These are phyloP conservation scores for Evernia prunastri DNA, from an alignment of 495 filamentous ascomycete genomes.

Conservation along the genomic window DNA sequence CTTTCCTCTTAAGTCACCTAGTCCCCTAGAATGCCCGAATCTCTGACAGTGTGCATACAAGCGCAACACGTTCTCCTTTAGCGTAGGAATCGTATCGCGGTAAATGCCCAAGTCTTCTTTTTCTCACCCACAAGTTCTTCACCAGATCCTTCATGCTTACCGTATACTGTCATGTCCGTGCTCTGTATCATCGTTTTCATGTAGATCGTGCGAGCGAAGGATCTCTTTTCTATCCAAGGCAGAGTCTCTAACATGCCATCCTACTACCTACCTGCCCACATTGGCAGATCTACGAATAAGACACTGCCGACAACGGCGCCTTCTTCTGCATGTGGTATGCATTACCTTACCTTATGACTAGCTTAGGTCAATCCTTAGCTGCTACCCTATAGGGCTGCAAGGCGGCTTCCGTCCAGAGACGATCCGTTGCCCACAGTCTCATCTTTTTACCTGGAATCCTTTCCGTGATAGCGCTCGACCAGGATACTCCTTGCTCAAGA, in stretches of 20 bases:
- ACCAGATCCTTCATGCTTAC: constrained; percentile 13
- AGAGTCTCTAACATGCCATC: not conserved
- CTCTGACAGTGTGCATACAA: constrained; percentile 18
- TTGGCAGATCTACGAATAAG: constrained; percentile 8
- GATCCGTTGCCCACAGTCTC: not conserved
- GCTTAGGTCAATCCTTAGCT: constrained; percentile 10
- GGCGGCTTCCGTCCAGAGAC: constrained; percentile 13
- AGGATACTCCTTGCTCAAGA: constrained; percentile 2
- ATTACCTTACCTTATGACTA: constrained; percentile 4
- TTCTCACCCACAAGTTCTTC: not conserved
- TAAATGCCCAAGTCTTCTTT: not conserved
- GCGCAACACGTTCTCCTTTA: constrained; percentile 11
- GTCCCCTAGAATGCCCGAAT: constrained; percentile 2
- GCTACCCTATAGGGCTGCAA: constrained; percentile 17
- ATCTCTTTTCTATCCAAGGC: constrained; percentile 1
- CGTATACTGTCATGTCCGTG: constrained; percentile 5
- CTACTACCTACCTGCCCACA: not conserved
- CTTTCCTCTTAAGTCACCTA: not conserved
- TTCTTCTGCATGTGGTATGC: constrained; percentile 13
- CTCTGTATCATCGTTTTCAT: not conserved
- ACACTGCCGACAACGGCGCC: constrained; percentile 10
- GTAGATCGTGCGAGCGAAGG: constrained; percentile 2
- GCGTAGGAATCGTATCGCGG: constrained; percentile 11
- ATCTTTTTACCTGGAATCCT: constrained; percentile 2
- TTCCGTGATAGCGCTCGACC: constrained; percentile 15